Percentiles rank a stretch among this genome's conserved stretches.
Evolutionary conservation across 805 yeast species (phyloP).

Genomic region (Ogataea zsoltii): DNA sequence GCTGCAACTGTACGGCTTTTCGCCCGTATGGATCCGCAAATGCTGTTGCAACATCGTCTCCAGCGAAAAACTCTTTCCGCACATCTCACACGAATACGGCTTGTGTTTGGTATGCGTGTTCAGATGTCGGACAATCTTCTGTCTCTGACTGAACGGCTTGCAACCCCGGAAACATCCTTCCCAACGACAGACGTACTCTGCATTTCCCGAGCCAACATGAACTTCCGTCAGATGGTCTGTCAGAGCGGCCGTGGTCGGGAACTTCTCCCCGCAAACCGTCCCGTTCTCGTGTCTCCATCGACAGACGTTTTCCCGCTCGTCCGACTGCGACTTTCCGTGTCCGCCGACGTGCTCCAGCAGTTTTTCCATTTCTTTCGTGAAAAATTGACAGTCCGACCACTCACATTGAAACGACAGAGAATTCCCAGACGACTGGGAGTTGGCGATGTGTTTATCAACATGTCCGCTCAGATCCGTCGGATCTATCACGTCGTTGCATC

Average conservation of each 20-base stretch:
- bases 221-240: slow-evolving; percentile 66
- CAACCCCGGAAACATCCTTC: slow-evolving; percentile 65
- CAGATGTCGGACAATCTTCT: slow-evolving; percentile 81
- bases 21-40: slow-evolving; percentile 83
- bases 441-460: slow-evolving; percentile 50
- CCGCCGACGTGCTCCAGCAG: slow-evolving; percentile 56
- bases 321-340: slow-evolving; percentile 2
- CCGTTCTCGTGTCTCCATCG: slow-evolving; percentile 38
- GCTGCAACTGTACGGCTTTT: slow-evolving; percentile 77
- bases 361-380: slow-evolving; percentile 50
- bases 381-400: slow-evolving; percentile 72
- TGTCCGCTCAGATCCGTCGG: slow-evolving; percentile 43
- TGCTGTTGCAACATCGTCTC: slow-evolving; percentile 81
- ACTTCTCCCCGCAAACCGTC: slow-evolving; percentile 49
- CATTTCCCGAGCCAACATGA: slow-evolving; percentile 77
- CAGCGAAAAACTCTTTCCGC: slow-evolving; percentile 74
- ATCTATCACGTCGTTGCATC: slow-evolving; percentile 47
- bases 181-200: slow-evolving; percentile 76
- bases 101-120: slow-evolving; percentile 85
- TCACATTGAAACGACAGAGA: slow-evolving; percentile 70
- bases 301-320: slow-evolving; percentile 30
- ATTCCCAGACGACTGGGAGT: too few species aligned
- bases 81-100: slow-evolving; percentile 71
- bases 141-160: slow-evolving; percentile 74
- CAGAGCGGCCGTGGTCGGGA: slow-evolving; percentile 56